A percentile compares a stretch with the other conserved stretches of the same genome.
Evolutionary conservation across 169 alveolate genomes (phyloP).

Genomic region (Cryptosporidium xiaoi): DNA sequence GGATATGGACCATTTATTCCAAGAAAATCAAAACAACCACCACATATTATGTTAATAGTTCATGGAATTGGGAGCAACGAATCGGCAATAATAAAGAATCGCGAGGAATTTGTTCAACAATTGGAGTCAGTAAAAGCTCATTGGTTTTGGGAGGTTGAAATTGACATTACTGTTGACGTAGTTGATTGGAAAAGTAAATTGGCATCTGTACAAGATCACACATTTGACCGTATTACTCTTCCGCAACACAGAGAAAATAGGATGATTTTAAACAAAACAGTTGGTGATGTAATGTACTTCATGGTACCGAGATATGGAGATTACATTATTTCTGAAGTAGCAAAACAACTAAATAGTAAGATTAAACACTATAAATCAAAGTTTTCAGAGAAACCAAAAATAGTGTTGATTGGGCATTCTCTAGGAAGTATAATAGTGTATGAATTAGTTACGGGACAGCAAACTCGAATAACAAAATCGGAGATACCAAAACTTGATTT

Average conservation of each 20-base stretch:
- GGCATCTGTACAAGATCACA: conserved; percentile 63
- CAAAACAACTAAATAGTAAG: conserved; percentile 81
- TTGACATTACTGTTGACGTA: conserved; percentile 66
- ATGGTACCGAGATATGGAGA: conserved; percentile 86
- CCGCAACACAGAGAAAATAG: conserved; percentile 69
- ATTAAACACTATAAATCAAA: conserved; percentile 83
- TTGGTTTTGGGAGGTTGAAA: conserved; percentile 75
- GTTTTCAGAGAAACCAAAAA: conserved; percentile 80
- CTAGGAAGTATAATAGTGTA: conserved; percentile 86
- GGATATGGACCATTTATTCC: conserved; percentile 74
- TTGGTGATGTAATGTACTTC: conserved; percentile 83
- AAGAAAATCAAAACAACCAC: conserved; percentile 70
- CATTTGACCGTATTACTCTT: conserved; percentile 63
- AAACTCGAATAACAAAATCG: conserved; percentile 70
- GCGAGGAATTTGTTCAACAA: conserved; percentile 64
- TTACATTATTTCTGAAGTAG: conserved; percentile 81
- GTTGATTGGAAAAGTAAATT: conserved; percentile 70
- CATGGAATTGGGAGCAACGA: conserved; percentile 73
- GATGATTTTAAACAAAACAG: conserved; percentile 70
- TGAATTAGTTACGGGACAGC: conserved; percentile 81
- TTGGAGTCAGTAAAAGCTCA: conserved; percentile 63
- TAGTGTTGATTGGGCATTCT: conserved; percentile 85
- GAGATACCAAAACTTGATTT: conserved; percentile 79
- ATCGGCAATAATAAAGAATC: conserved; percentile 44
- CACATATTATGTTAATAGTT: conserved; percentile 61